Conservation (phyloP, 2,329 filamentous ascomycete genomes). For the Neobulgaria alba region DNA sequence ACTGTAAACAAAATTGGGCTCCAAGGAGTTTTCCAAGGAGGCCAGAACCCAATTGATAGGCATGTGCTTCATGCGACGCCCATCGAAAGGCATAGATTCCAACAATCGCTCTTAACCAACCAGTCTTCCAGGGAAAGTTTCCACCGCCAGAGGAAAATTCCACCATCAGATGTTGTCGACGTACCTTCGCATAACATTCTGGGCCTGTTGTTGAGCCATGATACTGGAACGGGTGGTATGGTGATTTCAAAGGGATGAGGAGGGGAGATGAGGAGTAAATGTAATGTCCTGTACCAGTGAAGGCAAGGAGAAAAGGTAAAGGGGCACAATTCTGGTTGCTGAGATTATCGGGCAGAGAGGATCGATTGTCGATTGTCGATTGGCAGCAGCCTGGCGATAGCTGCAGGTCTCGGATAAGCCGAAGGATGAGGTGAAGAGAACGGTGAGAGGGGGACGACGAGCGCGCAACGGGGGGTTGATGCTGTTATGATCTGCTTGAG, state of each 20-base stretch:
- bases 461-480: constrained; percentile 2
- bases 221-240: constrained; percentile 10
- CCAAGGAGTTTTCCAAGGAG: background rate
- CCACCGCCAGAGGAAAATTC: background rate
- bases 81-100: background rate
- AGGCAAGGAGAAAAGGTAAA: constrained; percentile 11
- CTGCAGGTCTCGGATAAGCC: constrained; percentile 13
- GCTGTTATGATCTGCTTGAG: too few relatives aligned
- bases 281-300: constrained; percentile 18
- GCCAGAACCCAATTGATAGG: background rate
- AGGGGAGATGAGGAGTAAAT: constrained; percentile 4
- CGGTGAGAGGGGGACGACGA: constrained; percentile 4
- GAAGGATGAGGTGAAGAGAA: constrained; percentile 10
- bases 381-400: constrained; percentile 17
- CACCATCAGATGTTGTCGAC: constrained; percentile 7
- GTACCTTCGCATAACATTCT: constrained; percentile 39
- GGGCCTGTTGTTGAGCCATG: constrained; percentile 29
- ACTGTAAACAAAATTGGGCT: background rate
- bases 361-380: constrained; percentile 16
- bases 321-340: constrained; percentile 3
- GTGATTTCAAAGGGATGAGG: constrained; percentile 1
- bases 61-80: background rate
- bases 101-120: background rate
- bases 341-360: constrained; percentile 6
- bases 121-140: background rate